Evolutionary conservation across 139 green algal genomes (phyloP).

Genomic region (Desmodesmus armatus): DNA sequence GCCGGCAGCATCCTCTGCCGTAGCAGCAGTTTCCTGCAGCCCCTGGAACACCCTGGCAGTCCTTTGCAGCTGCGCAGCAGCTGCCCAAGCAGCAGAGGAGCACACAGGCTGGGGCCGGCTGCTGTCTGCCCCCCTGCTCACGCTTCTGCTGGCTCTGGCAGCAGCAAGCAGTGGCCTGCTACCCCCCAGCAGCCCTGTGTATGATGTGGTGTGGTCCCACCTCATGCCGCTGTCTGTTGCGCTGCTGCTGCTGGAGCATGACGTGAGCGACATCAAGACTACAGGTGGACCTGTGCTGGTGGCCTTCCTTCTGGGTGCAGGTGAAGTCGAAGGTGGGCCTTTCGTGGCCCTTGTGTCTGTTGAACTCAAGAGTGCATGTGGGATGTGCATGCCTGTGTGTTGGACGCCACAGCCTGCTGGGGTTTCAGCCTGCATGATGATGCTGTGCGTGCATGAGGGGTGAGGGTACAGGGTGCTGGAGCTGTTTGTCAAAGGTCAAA

Average conservation of each 20-base stretch:
- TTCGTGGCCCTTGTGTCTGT: too few relatives aligned
- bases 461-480: too few relatives aligned
- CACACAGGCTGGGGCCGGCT: conserved; percentile 25
- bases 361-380: not conserved
- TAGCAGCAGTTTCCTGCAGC: too few relatives aligned
- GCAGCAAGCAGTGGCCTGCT: conserved; percentile 48
- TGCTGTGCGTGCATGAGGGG: too few relatives aligned
- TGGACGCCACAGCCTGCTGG: not conserved
- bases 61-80: conserved; percentile 18
- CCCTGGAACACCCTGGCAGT: conserved; percentile 22
- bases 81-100: conserved; percentile 2
- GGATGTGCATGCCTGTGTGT: not conserved
- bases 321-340: too few relatives aligned
- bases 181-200: conserved; percentile 46
- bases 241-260: conserved; percentile 75
- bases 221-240: conserved; percentile 77
- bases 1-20: too few relatives aligned
- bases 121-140: conserved; percentile 60
- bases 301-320: conserved; percentile 71
- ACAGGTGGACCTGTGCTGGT: conserved; percentile 56
- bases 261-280: conserved; percentile 60
- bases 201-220: conserved; percentile 66
- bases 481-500: too few relatives aligned
- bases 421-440: too few relatives aligned
- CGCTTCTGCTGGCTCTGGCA: conserved; percentile 52